Evolutionary conservation across 768 basidiomycete species (phyloP), one percentile per base, ranked within the genome.

Genomic region (Auriscalpium vulgare): DNA sequence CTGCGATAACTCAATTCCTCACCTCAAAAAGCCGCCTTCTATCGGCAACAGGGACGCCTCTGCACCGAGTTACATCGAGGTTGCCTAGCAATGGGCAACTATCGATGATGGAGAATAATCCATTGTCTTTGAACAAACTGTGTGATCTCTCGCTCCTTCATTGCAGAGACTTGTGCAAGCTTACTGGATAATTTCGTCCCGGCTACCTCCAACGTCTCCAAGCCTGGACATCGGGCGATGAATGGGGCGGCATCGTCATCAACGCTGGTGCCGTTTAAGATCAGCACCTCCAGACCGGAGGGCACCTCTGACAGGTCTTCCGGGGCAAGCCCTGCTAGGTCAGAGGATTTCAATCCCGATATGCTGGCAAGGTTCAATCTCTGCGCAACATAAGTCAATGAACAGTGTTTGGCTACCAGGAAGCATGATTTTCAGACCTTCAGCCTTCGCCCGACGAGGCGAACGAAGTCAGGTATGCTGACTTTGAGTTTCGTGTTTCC

Each of bases 21-120:
- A 78, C 85, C 73, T 87, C 83, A 61, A 88, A 88, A 61, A 88
- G 83, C 8, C 76, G 76, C 13, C 87, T 75, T 23, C 86, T 71
- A 58, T 86, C 83, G 1, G 72, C 72, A 5, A 87, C 75, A 7
- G 63, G 72, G 53, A 88, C 74, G 5, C 86, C 79, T 51, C 86
- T 75, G 58, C 86, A 88, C 56, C 84, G 81, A 4, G 83, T 87
- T 47, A 88, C 68, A 62, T 87, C 80, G 13, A 88, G 64, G n/a
- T 71, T 77, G 55, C 72, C 67, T 34, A 88, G 70, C 34, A 68
- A 71, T 2, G 71, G 59, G 60, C 87, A 88, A 0, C 73, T 74
- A 60, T 87, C 80, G 35, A 88, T 70, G 38, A 88, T 76, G 2
- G 67, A 59, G 60, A 81, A 81, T 19, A 88, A 63, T 9, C 80